A percentile compares a stretch with the other conserved stretches of the same genome.
phyloP scores from a whole-genome alignment of 495 filamentous ascomycete species.

The Neurospora sp. region DNA sequence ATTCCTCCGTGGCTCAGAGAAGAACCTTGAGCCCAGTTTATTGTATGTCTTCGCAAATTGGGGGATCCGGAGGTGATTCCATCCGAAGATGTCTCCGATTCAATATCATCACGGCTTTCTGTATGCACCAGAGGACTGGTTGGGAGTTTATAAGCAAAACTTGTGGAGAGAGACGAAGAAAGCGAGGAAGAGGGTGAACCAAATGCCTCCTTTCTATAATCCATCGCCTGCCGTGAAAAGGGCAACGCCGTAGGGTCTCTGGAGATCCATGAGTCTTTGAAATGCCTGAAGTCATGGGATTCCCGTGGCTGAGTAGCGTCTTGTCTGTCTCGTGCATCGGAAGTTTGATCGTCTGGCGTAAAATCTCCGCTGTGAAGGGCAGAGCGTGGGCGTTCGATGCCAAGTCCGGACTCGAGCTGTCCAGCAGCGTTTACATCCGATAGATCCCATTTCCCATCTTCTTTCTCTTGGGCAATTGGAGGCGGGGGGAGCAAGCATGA shows the following conservation, averaged over 20 bases:
- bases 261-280: slow-evolving; percentile 23
- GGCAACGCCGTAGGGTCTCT: slow-evolving; percentile 30
- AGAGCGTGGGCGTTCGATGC: slow-evolving; percentile 75
- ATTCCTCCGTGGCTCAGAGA: slow-evolving; percentile 18
- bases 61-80: slow-evolving; percentile 25
- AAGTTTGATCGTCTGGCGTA: slow-evolving; percentile 42
- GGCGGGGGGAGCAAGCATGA: slow-evolving; percentile 27
- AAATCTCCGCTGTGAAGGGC: slow-evolving; percentile 88
- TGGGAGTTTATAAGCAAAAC: slow-evolving; percentile 75
- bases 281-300: slow-evolving; percentile 1
- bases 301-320: background rate
- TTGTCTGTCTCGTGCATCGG: background rate
- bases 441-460: slow-evolving; percentile 8
- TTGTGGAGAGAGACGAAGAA: slow-evolving; percentile 66
- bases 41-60: slow-evolving; percentile 27
- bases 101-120: slow-evolving; percentile 76
- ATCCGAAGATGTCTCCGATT: slow-evolving; percentile 44
- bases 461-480: slow-evolving; percentile 33
- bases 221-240: slow-evolving; percentile 18
- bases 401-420: slow-evolving; percentile 32
- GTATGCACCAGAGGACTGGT: slow-evolving; percentile 90
- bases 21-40: slow-evolving; percentile 24
- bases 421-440: slow-evolving; percentile 13
- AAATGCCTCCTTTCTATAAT: slow-evolving; percentile 20
- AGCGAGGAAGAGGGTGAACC: slow-evolving; percentile 48